phyloP scores from a whole-genome alignment of 2,329 filamentous ascomycete genomes.

The Fusarium torreyae region DNA sequence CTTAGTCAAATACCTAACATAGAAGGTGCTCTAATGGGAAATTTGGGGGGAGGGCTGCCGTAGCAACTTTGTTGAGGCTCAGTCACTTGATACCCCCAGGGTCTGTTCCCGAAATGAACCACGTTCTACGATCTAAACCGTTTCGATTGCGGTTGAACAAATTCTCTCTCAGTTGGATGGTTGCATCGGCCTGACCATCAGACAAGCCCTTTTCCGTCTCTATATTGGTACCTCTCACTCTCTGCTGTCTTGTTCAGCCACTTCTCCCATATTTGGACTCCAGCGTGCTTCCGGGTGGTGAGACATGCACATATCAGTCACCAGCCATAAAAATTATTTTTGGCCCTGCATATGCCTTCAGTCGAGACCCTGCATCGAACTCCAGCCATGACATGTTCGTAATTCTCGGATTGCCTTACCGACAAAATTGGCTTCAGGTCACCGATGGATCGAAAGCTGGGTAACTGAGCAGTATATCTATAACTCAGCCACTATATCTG shows the following conservation, averaged over 20 bases:
- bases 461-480: not conserved
- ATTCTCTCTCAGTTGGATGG: constrained; percentile 22
- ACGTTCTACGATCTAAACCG: constrained; percentile 13
- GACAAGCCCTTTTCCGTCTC: constrained; percentile 24
- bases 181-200: constrained; percentile 40
- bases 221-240: constrained; percentile 12
- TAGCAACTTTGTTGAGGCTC: constrained; percentile 4
- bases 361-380: constrained; percentile 24
- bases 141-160: constrained; percentile 35
- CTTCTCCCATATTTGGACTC: constrained; percentile 7
- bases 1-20: too few relatives aligned
- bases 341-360: not conserved
- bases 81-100: constrained; percentile 20
- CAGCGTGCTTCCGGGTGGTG: constrained; percentile 20
- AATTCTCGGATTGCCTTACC: not conserved
- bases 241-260: constrained; percentile 16
- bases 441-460: not conserved
- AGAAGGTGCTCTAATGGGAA: too few relatives aligned
- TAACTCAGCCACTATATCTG: not conserved
- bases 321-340: not conserved
- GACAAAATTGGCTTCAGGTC: constrained; percentile 4
- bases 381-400: constrained; percentile 2
- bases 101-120: constrained; percentile 34
- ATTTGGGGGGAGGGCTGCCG: not conserved
- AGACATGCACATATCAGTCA: constrained; percentile 31